These are phyloP conservation scores for Jasminum sambac DNA, from an alignment of 257 asterid genomes.

Conservation along the genomic window DNA sequence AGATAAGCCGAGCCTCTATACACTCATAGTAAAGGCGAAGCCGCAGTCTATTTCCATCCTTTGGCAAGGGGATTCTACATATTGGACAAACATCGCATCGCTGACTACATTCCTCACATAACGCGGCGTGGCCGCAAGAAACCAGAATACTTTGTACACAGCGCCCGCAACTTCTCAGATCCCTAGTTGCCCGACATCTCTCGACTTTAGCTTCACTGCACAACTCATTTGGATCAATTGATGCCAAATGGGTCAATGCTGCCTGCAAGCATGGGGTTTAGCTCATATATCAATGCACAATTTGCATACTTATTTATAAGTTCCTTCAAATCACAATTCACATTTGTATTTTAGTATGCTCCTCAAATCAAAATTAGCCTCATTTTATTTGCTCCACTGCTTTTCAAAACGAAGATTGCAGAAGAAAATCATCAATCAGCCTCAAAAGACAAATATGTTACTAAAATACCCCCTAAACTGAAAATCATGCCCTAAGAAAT, in stretches of 20 bases:
- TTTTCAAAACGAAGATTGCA: background rate
- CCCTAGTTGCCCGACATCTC: conserved; percentile 93
- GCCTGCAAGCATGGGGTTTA: conserved; percentile 42
- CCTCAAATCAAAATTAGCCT: too few relatives aligned
- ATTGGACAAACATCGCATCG: conserved; percentile 92
- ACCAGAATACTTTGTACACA: conserved; percentile 64
- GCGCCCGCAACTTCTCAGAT: conserved; percentile 89
- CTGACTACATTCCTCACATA: conserved; percentile 93
- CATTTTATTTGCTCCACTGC: conserved; percentile 6
- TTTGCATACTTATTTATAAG: background rate
- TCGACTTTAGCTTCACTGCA: conserved; percentile 95
- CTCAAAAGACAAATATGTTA: background rate
- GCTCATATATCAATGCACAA: conserved; percentile 26
- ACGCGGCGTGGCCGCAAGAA: conserved; percentile 87
- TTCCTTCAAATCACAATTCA: too few relatives aligned
- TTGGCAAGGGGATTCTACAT: conserved; percentile 65
- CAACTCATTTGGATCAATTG: conserved; percentile 77
- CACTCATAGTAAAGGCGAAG: conserved; percentile 89
- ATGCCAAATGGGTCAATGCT: conserved; percentile 75
- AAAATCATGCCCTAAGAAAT: background rate
- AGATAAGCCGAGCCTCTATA: conserved; percentile 82
- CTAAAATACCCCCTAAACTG: background rate
- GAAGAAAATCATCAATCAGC: background rate
- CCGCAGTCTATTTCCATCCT: conserved; percentile 55
- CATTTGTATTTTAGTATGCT: too few relatives aligned